Evolutionary conservation across 2,329 filamentous ascomycete genomes (phyloP), one percentile per base, ranked within the genome.

Genomic region (Colletotrichum orchidophilum): DNA sequence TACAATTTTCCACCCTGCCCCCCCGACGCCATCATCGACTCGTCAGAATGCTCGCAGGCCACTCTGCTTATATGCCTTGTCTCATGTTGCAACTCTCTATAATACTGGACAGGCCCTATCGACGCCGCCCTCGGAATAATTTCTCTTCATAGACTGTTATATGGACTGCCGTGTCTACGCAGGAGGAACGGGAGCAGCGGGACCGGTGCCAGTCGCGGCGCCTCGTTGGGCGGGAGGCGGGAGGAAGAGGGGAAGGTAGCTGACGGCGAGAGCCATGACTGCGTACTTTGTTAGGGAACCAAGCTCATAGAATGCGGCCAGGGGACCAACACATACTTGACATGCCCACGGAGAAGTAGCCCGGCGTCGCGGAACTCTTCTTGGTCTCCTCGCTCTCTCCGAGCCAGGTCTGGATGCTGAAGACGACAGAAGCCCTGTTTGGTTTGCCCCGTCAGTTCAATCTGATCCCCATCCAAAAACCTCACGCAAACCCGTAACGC

Each of bases 341-440:
- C 93, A 97, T 96, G 81, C 91, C 88, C 66, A 96, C 90, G 66
- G 91, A 91, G 82, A 96, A 92, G 77, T 86, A 86, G 18, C 86
- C 83, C 2, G 95, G 94, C 5, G 94, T 95, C 55, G 86, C 83
- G 29, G 89, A 83, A 70, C 83, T 91, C 80, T 90, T 91, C 82
- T 86, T 88, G 68, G 89, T 81, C 70, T 92, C 90, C 76, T 91
- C 87, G 76, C 91, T 92, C 86, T 95, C 93, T 74, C 91, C 91
- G 58, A 95, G 87, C 93, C 93, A 96, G 80, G 85, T 91, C 84
- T 95, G 92, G 65, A 94, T 81, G 74, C 92, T 89, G 80, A 94
- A 92, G 71, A 94, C 87, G 39, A 95, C 90, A 50, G 93, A 88
- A 12, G 90, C 90, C 93, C 91, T 93, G 46, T 42, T n/a, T 27